phyloP scores from a whole-genome alignment of 495 filamentous ascomycete species.

The Penicillium cinerascens region DNA sequence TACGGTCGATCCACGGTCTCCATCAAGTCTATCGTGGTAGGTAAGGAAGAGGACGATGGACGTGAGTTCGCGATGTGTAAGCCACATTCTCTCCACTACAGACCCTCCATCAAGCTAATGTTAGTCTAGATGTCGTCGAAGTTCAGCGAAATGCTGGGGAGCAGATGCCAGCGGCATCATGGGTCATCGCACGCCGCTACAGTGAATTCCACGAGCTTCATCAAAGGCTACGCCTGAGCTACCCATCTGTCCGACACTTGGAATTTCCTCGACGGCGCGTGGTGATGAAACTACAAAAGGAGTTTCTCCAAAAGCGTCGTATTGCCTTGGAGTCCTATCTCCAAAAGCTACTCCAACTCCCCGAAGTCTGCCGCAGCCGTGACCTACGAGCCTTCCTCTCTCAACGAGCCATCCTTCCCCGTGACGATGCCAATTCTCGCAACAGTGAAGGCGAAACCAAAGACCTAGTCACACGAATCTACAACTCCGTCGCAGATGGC shows the following conservation, averaged over 20 bases:
- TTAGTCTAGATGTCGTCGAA: constrained; percentile 68
- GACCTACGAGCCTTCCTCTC: constrained; percentile 93
- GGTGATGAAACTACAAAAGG: constrained; percentile 93
- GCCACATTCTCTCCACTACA: constrained; percentile 11
- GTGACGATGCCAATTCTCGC: constrained; percentile 52
- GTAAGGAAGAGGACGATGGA: constrained; percentile 86
- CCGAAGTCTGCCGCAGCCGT: constrained; percentile 89
- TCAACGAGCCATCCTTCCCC: constrained; percentile 71
- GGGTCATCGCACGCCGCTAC: constrained; percentile 78
- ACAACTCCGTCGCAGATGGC: constrained; percentile 92
- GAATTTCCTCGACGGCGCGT: constrained; percentile 90
- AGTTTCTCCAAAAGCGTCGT: constrained; percentile 88
- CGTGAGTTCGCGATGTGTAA: constrained; percentile 86
- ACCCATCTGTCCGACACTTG: constrained; percentile 79
- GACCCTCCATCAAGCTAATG: constrained; percentile 1
- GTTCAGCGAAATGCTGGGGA: constrained; percentile 86
- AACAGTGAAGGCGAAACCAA: constrained; percentile 59
- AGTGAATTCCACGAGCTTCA: constrained; percentile 97
- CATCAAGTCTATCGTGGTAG: constrained; percentile 90
- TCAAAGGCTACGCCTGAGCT: constrained; percentile 77
- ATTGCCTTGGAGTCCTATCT: constrained; percentile 82
- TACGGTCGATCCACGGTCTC: constrained; percentile 85
- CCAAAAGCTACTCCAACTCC: constrained; percentile 74
- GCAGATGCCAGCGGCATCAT: constrained; percentile 80
- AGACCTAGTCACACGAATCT: constrained; percentile 90